Conservation (phyloP, 208 protist species). For the Acanthamoeba lugdunensis region DNA sequence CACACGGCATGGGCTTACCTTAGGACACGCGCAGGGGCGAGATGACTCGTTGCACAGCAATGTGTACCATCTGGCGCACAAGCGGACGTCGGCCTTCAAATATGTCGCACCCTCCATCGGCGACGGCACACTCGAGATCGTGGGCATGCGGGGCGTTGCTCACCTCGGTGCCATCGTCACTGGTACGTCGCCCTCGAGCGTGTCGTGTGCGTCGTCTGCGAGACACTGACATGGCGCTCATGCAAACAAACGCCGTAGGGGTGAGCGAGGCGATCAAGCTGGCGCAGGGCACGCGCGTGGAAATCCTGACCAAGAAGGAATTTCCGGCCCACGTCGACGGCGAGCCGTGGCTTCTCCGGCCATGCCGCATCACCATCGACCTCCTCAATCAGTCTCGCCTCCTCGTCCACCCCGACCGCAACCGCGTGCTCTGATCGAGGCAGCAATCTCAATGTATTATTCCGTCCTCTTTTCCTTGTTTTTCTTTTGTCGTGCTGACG, state of each 20-base stretch:
- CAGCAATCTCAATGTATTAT: too few relatives aligned
- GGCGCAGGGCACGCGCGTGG: slow-evolving; percentile 28
- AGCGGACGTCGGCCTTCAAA: neutral
- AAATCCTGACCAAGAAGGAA: neutral
- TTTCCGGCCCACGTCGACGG: slow-evolving; percentile 58
- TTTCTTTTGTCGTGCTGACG: neutral
- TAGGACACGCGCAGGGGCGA: neutral
- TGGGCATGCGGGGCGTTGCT: slow-evolving; percentile 47
- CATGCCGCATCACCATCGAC: slow-evolving; percentile 46
- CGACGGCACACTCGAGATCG: slow-evolving; percentile 53
- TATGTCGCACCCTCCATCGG: slow-evolving; percentile 15
- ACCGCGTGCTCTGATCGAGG: neutral
- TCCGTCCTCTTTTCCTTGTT: too few relatives aligned
- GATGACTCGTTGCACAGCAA: slow-evolving; percentile 15
- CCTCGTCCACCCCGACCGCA: slow-evolving; percentile 35
- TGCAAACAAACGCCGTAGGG: neutral
- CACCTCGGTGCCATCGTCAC: slow-evolving; percentile 67
- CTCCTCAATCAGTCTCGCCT: neutral
- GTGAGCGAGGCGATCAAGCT: slow-evolving; percentile 52
- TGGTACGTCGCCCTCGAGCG: neutral
- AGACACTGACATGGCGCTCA: neutral
- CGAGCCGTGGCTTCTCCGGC: neutral
- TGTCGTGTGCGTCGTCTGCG: neutral
- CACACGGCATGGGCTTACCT: neutral
- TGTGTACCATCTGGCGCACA: neutral